Evolutionary conservation across 2,329 filamentous ascomycete species (phyloP).

Genomic region (Fusarium xyrophilum): DNA sequence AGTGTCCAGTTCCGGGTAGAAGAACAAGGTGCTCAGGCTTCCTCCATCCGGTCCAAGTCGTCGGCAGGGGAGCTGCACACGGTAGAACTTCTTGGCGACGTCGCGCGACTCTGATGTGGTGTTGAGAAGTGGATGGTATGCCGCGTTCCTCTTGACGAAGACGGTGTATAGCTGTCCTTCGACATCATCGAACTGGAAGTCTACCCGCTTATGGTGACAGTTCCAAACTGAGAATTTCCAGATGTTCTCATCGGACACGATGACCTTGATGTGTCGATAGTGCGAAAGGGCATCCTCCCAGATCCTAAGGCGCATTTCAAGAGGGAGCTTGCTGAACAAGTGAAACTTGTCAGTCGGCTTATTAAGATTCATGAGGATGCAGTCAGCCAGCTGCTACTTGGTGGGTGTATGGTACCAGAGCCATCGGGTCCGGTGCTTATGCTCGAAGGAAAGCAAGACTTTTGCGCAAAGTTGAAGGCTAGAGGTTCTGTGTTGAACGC

Average conservation of each 20-base stretch:
- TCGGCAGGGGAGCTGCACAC: neutral
- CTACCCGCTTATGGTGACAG: neutral
- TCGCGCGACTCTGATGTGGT: neutral
- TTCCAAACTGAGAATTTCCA: neutral
- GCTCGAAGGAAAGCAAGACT: neutral
- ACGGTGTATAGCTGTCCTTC: neutral
- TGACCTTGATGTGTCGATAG: neutral
- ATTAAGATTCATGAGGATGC: neutral
- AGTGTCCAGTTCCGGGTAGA: neutral
- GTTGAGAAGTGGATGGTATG: neutral
- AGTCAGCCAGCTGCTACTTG: neutral
- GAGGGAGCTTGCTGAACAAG: neutral
- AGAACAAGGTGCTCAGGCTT: neutral
- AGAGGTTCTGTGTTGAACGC: neutral
- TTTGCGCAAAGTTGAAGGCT: neutral
- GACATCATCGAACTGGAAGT: neutral
- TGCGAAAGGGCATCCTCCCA: neutral
- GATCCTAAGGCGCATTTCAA: neutral
- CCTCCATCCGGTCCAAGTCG: neutral
- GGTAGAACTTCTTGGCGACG: neutral
- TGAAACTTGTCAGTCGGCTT: fast-evolving
- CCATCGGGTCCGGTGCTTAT: neutral
- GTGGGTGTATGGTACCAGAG: neutral
- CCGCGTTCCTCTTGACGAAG: neutral
- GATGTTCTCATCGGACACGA: neutral